phyloP scores from a whole-genome alignment of 176 grass and related monocot genomes.

The Avena atlantica region DNA sequence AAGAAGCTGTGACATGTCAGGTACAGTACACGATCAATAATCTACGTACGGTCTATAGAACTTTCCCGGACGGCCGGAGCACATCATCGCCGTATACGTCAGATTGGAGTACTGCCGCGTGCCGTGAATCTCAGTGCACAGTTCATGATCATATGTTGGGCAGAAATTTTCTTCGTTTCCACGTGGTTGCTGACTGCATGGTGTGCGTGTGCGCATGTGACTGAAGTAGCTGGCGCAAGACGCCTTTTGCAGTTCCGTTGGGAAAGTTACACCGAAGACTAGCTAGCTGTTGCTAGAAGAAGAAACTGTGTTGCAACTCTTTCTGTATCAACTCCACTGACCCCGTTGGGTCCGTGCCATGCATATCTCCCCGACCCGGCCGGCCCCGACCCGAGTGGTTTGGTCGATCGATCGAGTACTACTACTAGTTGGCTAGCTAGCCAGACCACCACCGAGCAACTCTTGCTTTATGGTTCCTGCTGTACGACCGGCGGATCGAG shows the following conservation, averaged over 20 bases:
- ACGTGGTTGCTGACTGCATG: conserved; percentile 11
- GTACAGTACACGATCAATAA: not conserved
- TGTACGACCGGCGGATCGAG: not conserved
- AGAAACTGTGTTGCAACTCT: conserved; percentile 15
- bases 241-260: not conserved
- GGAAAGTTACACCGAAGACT: conserved; percentile 15
- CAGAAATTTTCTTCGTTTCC: no score
- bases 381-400: not conserved
- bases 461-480: not conserved
- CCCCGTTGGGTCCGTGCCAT: not conserved
- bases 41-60: no score
- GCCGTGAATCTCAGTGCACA: not conserved
- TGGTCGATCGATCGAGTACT: not conserved
- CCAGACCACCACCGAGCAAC: not conserved
- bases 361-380: no score
- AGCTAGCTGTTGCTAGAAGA: not conserved
- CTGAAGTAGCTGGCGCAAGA: not conserved
- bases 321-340: conserved; percentile 44
- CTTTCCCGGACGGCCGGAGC: no score
- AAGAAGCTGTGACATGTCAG: not conserved
- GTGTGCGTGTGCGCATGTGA: not conserved
- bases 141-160: not conserved
- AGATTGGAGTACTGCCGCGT: no score
- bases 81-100: no score
- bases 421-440: not conserved